phyloP scores from a whole-genome alignment of 1,284 basidiomycete species.

The Cutaneotrichosporon daszewskae region DNA sequence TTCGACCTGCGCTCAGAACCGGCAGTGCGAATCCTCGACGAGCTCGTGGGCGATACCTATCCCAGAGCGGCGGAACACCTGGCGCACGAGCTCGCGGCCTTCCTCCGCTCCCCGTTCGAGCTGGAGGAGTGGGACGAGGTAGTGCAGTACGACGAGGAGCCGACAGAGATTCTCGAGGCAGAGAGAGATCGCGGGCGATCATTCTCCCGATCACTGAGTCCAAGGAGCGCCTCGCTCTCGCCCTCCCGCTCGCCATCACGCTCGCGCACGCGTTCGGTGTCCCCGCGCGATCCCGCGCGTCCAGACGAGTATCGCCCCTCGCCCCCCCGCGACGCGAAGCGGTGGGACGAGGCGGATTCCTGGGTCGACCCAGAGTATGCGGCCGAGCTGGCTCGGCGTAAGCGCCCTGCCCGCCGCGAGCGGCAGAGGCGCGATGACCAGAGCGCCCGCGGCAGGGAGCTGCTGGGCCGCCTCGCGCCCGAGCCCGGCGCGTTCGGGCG shows the following conservation, averaged over 20 bases:
- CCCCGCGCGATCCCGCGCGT: constrained; percentile 15
- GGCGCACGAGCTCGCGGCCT: constrained; percentile 80
- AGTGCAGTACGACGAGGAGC: constrained; percentile 53
- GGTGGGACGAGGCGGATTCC: constrained; percentile 39
- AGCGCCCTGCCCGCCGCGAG: constrained; percentile 2
- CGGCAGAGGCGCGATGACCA: constrained; percentile 2
- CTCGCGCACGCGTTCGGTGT: constrained; percentile 10
- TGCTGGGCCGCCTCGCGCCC: background rate
- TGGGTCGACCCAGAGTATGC: constrained; percentile 41
- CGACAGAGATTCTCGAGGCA: background rate
- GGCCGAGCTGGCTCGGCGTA: background rate
- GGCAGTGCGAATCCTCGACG: constrained; percentile 70
- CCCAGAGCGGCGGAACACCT: constrained; percentile 77
- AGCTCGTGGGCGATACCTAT: constrained; percentile 61
- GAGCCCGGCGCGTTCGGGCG: constrained; percentile 1
- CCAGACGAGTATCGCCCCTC: constrained; percentile 29
- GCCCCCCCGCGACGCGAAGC: constrained; percentile 17
- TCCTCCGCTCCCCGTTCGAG: constrained; percentile 77
- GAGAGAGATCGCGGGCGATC: background rate
- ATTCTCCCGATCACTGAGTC: background rate
- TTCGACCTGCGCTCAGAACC: constrained; percentile 82
- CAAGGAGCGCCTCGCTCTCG: background rate
- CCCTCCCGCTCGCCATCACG: constrained; percentile 12
- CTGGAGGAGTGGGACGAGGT: constrained; percentile 69
- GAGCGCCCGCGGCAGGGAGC: constrained; percentile 1